Percentiles rank a stretch among this genome's conserved stretches.
Evolutionary conservation across 2,329 filamentous ascomycete species (phyloP).

Genomic region (Alternaria sp.): DNA sequence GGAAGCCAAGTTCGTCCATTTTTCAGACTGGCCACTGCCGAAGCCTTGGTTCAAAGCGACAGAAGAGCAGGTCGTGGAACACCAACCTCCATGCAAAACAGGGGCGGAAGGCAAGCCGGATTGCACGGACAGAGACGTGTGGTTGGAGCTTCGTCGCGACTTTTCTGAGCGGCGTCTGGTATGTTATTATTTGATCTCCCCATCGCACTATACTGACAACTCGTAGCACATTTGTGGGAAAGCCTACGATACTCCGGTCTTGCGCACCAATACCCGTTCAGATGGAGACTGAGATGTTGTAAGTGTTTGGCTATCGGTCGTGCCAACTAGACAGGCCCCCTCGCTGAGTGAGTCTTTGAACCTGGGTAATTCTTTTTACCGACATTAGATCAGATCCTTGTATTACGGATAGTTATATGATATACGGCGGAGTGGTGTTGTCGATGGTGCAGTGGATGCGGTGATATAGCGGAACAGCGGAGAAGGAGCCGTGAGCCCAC

Average conservation of each 20-base stretch:
- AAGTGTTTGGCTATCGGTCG: too few species aligned
- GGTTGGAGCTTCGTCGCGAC: not conserved
- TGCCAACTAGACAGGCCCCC: too few species aligned
- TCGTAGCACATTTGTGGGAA: not conserved
- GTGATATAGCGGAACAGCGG: not conserved
- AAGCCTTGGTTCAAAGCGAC: not conserved
- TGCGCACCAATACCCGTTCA: too few species aligned
- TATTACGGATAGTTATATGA: too few species aligned
- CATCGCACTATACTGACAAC: not conserved
- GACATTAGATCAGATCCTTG: too few species aligned
- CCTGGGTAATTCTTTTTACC: too few species aligned
- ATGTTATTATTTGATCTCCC: too few species aligned
- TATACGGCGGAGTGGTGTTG: too few species aligned
- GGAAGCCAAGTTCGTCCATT: conserved; percentile 69
- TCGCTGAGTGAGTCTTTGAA: too few species aligned
- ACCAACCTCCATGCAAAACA: not conserved
- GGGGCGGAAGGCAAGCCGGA: not conserved
- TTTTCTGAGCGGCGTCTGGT: not conserved
- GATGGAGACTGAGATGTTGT: too few species aligned
- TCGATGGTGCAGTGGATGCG: too few species aligned
- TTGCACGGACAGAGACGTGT: not conserved
- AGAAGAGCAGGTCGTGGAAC: not conserved
- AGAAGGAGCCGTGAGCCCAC: not conserved
- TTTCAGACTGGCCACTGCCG: conserved; percentile 50
- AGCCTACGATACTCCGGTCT: too few species aligned